phyloP scores from a whole-genome alignment of 2,329 filamentous ascomycete species.

The Cylindrodendrum hubeiense region DNA sequence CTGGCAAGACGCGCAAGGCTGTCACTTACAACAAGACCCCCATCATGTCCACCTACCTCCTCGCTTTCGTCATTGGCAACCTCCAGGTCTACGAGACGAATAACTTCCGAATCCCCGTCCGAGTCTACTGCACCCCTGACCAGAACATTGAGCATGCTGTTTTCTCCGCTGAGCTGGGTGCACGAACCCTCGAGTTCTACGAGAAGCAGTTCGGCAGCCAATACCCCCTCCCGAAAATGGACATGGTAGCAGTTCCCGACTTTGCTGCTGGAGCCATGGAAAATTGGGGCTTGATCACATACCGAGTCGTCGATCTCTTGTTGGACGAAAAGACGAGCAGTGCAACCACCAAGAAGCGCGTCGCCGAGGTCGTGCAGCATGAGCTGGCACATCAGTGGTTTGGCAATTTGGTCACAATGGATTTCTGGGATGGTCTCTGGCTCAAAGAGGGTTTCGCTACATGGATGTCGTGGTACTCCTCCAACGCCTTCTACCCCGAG shows the following conservation, averaged over 20 bases:
- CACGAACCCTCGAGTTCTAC: conserved; percentile 92
- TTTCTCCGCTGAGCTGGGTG: conserved; percentile 91
- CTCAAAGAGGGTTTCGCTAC: conserved; percentile 91
- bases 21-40: conserved; percentile 94
- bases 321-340: conserved; percentile 93
- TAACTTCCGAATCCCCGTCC: conserved; percentile 89
- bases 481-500: conserved; percentile 95
- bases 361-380: conserved; percentile 96
- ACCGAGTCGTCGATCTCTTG: conserved; percentile 85
- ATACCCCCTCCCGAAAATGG: conserved; percentile 64
- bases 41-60: conserved; percentile 94
- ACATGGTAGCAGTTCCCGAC: conserved; percentile 85
- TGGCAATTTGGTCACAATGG: conserved; percentile 97
- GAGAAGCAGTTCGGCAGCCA: conserved; percentile 92
- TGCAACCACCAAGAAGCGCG: conserved; percentile 89
- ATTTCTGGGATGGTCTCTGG: conserved; percentile 98
- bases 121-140: conserved; percentile 93
- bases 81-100: conserved; percentile 95
- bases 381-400: conserved; percentile 99
- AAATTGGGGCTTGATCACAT: conserved; percentile 97
- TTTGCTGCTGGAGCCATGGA: conserved; percentile 98
- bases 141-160: conserved; percentile 91
- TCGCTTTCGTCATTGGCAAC: conserved; percentile 94
- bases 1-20: conserved; percentile 75
- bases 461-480: conserved; percentile 74